These are phyloP conservation scores for Trametes gibbosa DNA, from an alignment of 768 basidiomycete species.

Conservation along the genomic window DNA sequence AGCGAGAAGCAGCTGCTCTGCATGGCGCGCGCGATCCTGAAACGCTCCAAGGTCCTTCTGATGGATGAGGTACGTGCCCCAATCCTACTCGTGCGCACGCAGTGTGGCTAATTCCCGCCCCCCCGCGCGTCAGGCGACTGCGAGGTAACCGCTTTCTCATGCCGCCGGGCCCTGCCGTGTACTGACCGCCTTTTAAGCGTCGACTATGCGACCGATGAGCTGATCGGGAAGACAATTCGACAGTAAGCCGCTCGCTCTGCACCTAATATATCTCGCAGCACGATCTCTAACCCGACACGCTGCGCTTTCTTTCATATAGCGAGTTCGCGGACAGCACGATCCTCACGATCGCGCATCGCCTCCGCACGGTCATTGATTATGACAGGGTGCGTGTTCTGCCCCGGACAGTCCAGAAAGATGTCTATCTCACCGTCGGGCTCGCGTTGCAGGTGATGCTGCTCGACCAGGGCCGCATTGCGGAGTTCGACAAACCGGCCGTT, in stretches of 20 bases:
- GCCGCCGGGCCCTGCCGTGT: not conserved
- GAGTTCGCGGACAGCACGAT: conserved; percentile 82
- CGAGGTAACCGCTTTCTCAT: conserved; percentile 43
- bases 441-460: conserved; percentile 66
- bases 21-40: conserved; percentile 85
- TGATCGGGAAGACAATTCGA: conserved; percentile 79
- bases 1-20: conserved; percentile 85
- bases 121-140: conserved; percentile 51
- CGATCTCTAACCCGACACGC: not conserved
- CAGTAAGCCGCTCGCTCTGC: conserved; percentile 51
- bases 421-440: conserved; percentile 2
- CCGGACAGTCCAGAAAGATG: not conserved
- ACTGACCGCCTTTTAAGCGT: conserved; percentile 41
- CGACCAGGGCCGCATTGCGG: conserved; percentile 74
- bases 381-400: conserved; percentile 55
- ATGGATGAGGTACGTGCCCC: conserved; percentile 71
- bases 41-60: conserved; percentile 71
- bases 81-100: not conserved
- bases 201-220: conserved; percentile 86
- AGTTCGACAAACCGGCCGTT: conserved; percentile 64
- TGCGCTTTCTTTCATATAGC: conserved; percentile 32
- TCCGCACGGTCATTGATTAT: conserved; percentile 81
- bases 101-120: not conserved
- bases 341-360: conserved; percentile 77
- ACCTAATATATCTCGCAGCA: conserved; percentile 39